phyloP scores from a whole-genome alignment of 176 grass and related monocot genomes.

The Oryza punctata region DNA sequence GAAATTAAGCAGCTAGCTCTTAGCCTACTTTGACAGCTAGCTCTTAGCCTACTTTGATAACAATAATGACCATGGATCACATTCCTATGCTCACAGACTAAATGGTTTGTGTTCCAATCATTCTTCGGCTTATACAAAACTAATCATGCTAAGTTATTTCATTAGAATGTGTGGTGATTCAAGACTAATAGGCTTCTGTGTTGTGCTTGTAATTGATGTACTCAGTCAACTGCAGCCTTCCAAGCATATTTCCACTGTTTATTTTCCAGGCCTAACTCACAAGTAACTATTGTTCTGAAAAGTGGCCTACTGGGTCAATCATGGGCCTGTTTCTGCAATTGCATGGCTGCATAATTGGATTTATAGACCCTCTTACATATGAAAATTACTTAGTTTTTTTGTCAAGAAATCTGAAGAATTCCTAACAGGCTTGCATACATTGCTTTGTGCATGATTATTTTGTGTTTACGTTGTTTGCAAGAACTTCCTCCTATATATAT shows the following conservation, averaged over 20 bases:
- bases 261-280: neutral
- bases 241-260: neutral
- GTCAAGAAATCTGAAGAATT: neutral
- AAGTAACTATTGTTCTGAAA: neutral
- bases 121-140: neutral
- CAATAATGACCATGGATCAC: neutral
- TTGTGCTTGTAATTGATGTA: neutral
- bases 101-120: too few relatives aligned
- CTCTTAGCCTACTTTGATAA: neutral
- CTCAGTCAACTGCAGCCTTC: neutral
- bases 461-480: neutral
- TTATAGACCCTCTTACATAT: neutral
- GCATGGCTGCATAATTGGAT: neutral
- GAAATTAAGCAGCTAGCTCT: neutral
- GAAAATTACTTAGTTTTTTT: neutral
- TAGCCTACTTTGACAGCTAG: neutral
- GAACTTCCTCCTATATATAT: too few relatives aligned
- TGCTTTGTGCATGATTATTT: neutral
- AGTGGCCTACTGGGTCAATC: neutral
- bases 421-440: neutral
- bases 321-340: neutral
- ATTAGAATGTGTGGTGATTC: neutral
- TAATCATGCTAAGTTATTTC: neutral
- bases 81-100: neutral
- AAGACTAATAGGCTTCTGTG: neutral